These are phyloP conservation scores for Conoideocrella luteorostrata DNA, from an alignment of 2,329 filamentous ascomycete genomes.

Conservation along the genomic window DNA sequence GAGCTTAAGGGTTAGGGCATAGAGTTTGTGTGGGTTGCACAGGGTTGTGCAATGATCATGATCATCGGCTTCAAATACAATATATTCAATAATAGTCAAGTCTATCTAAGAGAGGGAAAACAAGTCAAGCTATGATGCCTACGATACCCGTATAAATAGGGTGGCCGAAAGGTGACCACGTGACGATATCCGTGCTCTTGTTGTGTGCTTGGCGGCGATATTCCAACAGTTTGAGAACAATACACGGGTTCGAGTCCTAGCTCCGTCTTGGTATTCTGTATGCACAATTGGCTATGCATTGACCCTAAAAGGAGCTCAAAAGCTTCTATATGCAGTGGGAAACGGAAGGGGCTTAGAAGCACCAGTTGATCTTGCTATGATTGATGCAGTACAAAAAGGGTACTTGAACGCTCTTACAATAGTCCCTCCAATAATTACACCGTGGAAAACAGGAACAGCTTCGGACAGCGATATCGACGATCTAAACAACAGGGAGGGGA, in stretches of 20 bases:
- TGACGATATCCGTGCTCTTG: no score
- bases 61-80: no score
- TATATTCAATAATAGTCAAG: no score
- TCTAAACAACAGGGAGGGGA: neutral
- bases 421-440: neutral
- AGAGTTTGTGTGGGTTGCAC: neutral
- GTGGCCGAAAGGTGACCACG: no score
- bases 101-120: no score
- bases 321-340: slow-evolving; percentile 3
- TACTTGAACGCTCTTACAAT: neutral
- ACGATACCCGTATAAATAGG: no score
- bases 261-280: slow-evolving; percentile 4
- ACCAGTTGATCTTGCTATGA: slow-evolving; percentile 5
- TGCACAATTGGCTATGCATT: slow-evolving; percentile 5
- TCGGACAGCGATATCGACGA: slow-evolving; percentile 3
- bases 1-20: neutral
- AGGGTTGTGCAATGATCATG: no score
- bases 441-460: neutral
- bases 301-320: neutral
- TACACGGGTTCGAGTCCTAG: neutral
- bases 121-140: no score
- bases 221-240: neutral
- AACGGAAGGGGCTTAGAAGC: neutral
- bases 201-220: no score
- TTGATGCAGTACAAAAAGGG: neutral